Evolutionary conservation across 228 moss, liverwort and hornwort species (phyloP).

Genomic region (Sphagnum magellanicum): DNA sequence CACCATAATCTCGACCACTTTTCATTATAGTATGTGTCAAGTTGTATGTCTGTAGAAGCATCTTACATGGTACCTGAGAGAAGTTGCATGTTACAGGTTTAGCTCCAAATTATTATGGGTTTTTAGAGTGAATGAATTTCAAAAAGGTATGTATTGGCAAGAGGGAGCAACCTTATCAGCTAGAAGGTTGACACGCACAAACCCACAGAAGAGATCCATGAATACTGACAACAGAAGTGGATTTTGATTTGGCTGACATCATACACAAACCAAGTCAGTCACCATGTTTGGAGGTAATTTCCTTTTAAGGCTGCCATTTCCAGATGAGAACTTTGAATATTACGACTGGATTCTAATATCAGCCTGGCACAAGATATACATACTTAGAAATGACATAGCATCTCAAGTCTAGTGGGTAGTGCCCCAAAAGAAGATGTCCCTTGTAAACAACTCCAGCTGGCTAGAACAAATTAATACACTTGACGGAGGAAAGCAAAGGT

Average conservation of each 20-base stretch:
- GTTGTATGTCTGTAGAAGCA: constrained; percentile 95
- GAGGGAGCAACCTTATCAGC: constrained; percentile 69
- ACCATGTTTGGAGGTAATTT: background rate
- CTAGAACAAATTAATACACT: too few relatives aligned
- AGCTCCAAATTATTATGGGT: background rate
- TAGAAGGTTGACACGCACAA: constrained; percentile 86
- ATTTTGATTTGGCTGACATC: constrained; percentile 87
- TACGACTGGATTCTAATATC: background rate
- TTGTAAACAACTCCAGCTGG: too few relatives aligned
- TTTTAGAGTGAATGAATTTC: background rate
- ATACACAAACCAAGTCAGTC: background rate
- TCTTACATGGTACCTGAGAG: constrained; percentile 80
- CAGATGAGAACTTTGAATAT: background rate
- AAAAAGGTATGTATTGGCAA: background rate
- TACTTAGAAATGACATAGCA: too few relatives aligned
- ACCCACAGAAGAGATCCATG: constrained; percentile 94
- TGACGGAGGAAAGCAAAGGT: too few relatives aligned
- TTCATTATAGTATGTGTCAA: constrained; percentile 75
- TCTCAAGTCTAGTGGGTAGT: too few relatives aligned
- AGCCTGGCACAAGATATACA: too few relatives aligned
- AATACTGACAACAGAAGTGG: constrained; percentile 86
- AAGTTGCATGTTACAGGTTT: background rate
- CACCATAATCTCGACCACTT: constrained; percentile 88
- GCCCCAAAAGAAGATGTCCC: too few relatives aligned
- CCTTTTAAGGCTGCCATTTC: background rate